Evolutionary conservation across 1,284 basidiomycete species (phyloP).

Genomic region (Coniophora puteana): DNA sequence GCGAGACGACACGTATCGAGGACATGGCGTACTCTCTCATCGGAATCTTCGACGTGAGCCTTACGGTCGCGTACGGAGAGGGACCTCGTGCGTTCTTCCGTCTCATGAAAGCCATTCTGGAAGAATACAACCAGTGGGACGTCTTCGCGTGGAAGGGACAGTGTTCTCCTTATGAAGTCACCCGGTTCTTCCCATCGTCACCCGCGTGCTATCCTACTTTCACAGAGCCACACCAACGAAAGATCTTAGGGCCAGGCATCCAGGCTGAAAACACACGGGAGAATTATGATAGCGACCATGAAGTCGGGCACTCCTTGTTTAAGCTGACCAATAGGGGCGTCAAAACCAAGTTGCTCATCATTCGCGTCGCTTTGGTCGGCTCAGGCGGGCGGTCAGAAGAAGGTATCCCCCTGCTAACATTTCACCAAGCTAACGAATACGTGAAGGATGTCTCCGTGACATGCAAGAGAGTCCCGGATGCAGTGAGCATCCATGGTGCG

Average conservation of each 20-base stretch:
- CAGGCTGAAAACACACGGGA: no score
- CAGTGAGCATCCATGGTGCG: no score
- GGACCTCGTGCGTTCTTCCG: conserved; percentile 26
- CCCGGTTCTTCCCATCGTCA: neutral
- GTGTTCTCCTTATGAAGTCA: no score
- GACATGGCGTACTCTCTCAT: conserved; percentile 29
- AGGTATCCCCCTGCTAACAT: neutral
- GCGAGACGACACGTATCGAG: conserved; percentile 28
- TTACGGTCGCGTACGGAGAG: conserved; percentile 29
- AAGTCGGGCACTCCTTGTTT: conserved; percentile 4
- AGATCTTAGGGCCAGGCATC: no score
- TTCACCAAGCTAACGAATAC: neutral
- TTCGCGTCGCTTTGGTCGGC: neutral
- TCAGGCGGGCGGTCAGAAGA: neutral
- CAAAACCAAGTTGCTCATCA: neutral
- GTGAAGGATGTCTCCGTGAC: no score
- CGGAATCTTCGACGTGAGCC: conserved; percentile 27
- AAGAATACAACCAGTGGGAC: conserved; percentile 27
- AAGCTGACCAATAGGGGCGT: conserved; percentile 4
- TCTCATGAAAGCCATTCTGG: conserved; percentile 26
- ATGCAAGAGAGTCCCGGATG: no score
- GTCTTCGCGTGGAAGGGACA: conserved; percentile 29
- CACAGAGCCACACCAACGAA: neutral
- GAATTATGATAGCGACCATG: no score
- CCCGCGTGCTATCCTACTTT: neutral